Evolutionary conservation across 495 filamentous ascomycete species (phyloP), one percentile per base, ranked within the genome.

Genomic region (Alectoria sarmentosa): DNA sequence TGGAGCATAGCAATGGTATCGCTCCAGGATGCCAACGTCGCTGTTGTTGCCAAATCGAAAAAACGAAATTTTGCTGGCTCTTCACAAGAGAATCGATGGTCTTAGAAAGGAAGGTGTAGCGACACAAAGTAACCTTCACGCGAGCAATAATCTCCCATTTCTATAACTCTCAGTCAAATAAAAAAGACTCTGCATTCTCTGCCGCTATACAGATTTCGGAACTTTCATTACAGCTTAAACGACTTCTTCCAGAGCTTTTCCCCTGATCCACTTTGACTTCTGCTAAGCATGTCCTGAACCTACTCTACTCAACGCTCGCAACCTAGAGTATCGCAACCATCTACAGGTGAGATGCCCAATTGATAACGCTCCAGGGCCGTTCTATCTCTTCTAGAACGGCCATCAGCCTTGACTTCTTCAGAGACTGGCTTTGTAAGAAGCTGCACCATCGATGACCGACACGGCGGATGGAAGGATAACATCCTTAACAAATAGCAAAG

Each of bases 301-400:
- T 11, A 46, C 39, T 14, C 3, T 28, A 39, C 9, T 54, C 41
- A 54, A 34, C 17, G 63, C 63, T 46, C 56, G 26, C 9, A 30
- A 39, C 26, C n/a, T n/a, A n/a, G n/a, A n/a, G n/a, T 15, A 23
- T 10, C 3, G 48, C 11, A 48, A 10, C 39, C 13, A 34, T 19
- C 28, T 10, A 57, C 19, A 39, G 19, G 49, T 36, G 57, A 60
- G 28, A 66, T 66, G 65, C 42, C 48, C 42, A 39, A 38, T 30
- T 52, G 32, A 66, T 63, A 66, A 58, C 38, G 34, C 21, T 48
- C 17, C 21, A 48, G 39, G 65, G 65, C 65, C 65, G 65, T 66
- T 66, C 65, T 62, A 58, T 28, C 38, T 2, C 21, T 28, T 23
- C 21, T 58, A 66, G 65, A 62, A 66, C 65, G 65, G 65, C 65